These are phyloP conservation scores for Globisporangium viniferum DNA, from an alignment of 352 stramenopile species.

Conservation along the genomic window DNA sequence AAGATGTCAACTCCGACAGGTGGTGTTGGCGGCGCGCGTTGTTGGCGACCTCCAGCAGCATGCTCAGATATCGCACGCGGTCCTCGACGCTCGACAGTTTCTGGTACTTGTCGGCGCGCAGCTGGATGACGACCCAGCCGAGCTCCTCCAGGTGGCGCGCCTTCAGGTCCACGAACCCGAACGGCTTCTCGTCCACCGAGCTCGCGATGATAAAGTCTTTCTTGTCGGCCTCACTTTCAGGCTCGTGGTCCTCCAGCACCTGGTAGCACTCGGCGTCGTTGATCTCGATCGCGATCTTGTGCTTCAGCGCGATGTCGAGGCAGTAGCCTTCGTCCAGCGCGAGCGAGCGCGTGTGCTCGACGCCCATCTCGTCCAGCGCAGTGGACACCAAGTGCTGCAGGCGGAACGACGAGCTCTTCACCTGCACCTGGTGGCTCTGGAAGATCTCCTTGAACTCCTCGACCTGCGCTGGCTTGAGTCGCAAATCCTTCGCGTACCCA, in stretches of 20 bases:
- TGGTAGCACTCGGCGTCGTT: slow-evolving; percentile 55
- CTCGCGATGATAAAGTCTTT: slow-evolving; percentile 8
- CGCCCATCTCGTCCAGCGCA: slow-evolving; percentile 50
- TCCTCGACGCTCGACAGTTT: slow-evolving; percentile 44
- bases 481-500: slow-evolving; percentile 28
- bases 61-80: slow-evolving; percentile 56
- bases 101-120: slow-evolving; percentile 53
- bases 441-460: slow-evolving; percentile 47
- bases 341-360: slow-evolving; percentile 33
- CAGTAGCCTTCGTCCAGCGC: slow-evolving; percentile 43
- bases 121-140: slow-evolving; percentile 69
- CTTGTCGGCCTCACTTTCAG: slow-evolving; percentile 11
- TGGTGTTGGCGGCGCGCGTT: slow-evolving; percentile 19
- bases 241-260: slow-evolving; percentile 30
- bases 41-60: slow-evolving; percentile 66
- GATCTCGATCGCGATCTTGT: slow-evolving; percentile 67
- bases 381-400: slow-evolving; percentile 52
- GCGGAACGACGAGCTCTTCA: slow-evolving; percentile 57
- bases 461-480: slow-evolving; percentile 25
- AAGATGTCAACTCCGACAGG: background rate
- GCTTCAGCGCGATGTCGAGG: slow-evolving; percentile 48
- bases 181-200: slow-evolving; percentile 30
- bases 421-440: slow-evolving; percentile 38
- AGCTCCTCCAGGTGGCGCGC: slow-evolving; percentile 55
- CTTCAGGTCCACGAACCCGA: slow-evolving; percentile 63